phyloP scores from a whole-genome alignment of 805 yeast species.

The Candida schatavii region DNA sequence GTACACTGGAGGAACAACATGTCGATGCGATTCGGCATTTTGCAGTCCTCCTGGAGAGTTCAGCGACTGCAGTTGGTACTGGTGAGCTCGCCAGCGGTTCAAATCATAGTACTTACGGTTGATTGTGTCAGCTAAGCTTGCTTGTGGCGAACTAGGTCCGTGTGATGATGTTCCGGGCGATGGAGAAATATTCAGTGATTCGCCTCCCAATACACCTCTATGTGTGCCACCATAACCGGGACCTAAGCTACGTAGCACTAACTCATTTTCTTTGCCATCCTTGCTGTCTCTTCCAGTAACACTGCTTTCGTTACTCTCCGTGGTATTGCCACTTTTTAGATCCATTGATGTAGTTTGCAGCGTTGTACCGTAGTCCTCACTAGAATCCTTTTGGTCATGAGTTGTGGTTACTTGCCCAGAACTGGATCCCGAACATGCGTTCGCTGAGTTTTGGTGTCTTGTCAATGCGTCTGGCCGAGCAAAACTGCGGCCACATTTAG shows the following conservation, averaged over 20 bases:
- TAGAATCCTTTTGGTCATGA: neutral
- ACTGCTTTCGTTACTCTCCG: neutral
- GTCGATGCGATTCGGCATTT: neutral
- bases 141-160: neutral
- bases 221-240: too few relatives aligned
- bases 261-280: neutral
- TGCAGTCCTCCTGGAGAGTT: neutral
- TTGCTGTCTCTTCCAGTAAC: neutral
- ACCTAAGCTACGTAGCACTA: neutral
- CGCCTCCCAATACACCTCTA: too few relatives aligned
- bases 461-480: conserved; percentile 76
- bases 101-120: conserved; percentile 12
- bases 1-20: neutral
- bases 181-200: neutral
- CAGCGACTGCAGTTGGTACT: conserved; percentile 4
- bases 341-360: neutral
- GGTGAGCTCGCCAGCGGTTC: conserved; percentile 16
- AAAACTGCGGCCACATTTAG: conserved; percentile 58
- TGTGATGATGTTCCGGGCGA: neutral
- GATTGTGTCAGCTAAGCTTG: conserved; percentile 5
- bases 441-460: conserved; percentile 54
- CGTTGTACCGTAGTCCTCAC: neutral
- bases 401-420: neutral
- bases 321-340: neutral
- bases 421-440: conserved; percentile 28